Base-by-base conservation (phyloP, 345 rosid species). In the Bruguiera sexangula region DNA sequence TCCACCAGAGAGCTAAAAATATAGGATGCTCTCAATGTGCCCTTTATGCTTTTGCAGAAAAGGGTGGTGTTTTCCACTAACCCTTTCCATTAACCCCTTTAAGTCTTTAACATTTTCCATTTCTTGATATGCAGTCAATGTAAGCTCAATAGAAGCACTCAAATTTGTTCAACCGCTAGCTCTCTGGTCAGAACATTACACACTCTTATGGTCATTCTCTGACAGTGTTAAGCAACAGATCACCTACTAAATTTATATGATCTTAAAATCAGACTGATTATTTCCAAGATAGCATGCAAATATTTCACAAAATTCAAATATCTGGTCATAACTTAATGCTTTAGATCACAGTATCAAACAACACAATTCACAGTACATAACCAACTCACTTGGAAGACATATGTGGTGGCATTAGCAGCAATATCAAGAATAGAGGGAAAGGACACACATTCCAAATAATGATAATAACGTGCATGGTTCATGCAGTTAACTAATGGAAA, bases 381-480 rank as follows among this genome's bases (percentile, higher is more conserved):
- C 19, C 9, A 71, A 56, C 32, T 21, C 8, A 19, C 48, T 46
- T 32, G 30, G 13, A 66, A 52, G 46, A 55, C 27, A 53, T 8
- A 19, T 37, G 22, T 8, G 22, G 32, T 50, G 51, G 46, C 34
- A 6, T 26, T 15, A 26, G 20, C 20, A 29, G 62, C 53, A 66
- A 39, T 36, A 43, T 43, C 6, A n/a, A 22, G 22, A 21, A 31
- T 57, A 22, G 55, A 46, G 34, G 13, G 18, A 5, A 29, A n/a
- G 20, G 55, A 43, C 10, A 20, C 6, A n/a, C 18, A 29, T 50
- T 32, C 32, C 63, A 43, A 29, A 68, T 43, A 10, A 62, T 6
- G 29, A 52, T 62, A 60, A 27, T 13, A 7, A 60, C 19, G 62
- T 67, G 76, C 71, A 73, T 61, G 71, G 76, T 46, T n/a, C 67